These are phyloP conservation scores for Puccinia polysora DNA, from an alignment of 1,284 basidiomycete genomes.

Conservation along the genomic window DNA sequence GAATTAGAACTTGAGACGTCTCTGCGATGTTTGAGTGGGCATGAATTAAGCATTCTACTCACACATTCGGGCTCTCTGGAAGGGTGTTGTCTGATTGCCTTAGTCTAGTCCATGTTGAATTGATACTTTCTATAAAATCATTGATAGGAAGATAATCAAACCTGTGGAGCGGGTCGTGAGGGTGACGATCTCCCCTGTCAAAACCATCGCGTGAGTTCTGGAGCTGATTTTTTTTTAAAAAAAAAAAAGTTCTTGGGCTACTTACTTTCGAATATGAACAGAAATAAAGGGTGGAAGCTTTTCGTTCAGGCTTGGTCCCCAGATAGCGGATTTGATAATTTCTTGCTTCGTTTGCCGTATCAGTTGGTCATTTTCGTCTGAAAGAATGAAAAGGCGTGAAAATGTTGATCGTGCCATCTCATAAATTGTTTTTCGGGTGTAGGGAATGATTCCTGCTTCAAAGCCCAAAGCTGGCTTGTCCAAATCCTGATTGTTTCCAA, in stretches of 20 bases:
- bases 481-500: constrained; percentile 10
- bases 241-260: background rate
- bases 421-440: constrained; percentile 21
- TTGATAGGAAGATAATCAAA: constrained; percentile 39
- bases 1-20: background rate
- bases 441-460: constrained; percentile 21
- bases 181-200: constrained; percentile 42
- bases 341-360: constrained; percentile 31
- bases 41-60: background rate
- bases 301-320: constrained; percentile 2
- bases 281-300: constrained; percentile 36
- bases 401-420: constrained; percentile 34
- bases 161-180: constrained; percentile 28
- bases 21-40: background rate
- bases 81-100: constrained; percentile 6
- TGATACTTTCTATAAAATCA: constrained; percentile 33
- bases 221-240: background rate
- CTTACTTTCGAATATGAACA: constrained; percentile 43
- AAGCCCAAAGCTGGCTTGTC: background rate
- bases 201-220: background rate
- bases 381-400: constrained; percentile 6
- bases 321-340: constrained; percentile 20
- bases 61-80: constrained; percentile 39
- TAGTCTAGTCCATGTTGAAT: constrained; percentile 33
- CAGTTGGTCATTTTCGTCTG: constrained; percentile 7